Evolutionary conservation across 139 green algal species (phyloP).

Genomic region (Dunaliella primolecta): DNA sequence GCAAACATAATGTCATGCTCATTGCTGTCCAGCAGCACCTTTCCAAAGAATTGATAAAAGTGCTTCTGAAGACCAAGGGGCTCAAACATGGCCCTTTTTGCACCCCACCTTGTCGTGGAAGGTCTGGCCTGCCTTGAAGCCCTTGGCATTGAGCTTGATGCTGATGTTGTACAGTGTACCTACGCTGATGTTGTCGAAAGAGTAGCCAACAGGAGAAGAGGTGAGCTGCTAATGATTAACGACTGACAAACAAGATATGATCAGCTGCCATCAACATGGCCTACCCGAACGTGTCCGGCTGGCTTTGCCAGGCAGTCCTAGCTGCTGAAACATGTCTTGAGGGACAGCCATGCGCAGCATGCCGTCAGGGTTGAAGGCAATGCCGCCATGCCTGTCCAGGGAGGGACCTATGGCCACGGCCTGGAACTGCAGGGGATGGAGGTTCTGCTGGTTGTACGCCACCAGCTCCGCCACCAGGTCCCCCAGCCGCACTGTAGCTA

Average conservation of each 20-base stretch:
- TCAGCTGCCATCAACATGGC: background rate
- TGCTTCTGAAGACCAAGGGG: too few relatives aligned
- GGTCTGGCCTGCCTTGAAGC: background rate
- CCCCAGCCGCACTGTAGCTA: background rate
- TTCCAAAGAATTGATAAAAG: too few relatives aligned
- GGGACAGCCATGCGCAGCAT: conserved; percentile 1
- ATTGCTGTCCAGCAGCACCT: too few relatives aligned
- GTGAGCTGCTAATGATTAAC: too few relatives aligned
- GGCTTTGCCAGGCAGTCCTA: background rate
- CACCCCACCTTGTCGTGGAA: conserved; percentile 12
- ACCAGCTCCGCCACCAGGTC: background rate
- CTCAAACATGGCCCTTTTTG: too few relatives aligned
- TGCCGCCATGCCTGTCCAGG: conserved; percentile 8
- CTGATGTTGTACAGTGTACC: conserved; percentile 5
- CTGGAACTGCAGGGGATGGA: conserved; percentile 2
- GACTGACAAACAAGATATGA: background rate
- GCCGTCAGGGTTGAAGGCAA: conserved; percentile 4
- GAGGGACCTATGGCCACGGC: background rate
- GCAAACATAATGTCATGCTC: too few relatives aligned
- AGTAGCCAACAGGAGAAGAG: too few relatives aligned
- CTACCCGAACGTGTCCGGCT: background rate
- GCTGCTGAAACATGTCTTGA: background rate
- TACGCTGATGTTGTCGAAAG: background rate
- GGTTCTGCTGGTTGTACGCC: background rate
- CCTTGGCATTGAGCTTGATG: background rate